Percentiles rank a stretch among this genome's conserved stretches.
These are phyloP conservation scores for Ormosia semicastrata DNA, from an alignment of 306 rosid species.

Conservation along the genomic window DNA sequence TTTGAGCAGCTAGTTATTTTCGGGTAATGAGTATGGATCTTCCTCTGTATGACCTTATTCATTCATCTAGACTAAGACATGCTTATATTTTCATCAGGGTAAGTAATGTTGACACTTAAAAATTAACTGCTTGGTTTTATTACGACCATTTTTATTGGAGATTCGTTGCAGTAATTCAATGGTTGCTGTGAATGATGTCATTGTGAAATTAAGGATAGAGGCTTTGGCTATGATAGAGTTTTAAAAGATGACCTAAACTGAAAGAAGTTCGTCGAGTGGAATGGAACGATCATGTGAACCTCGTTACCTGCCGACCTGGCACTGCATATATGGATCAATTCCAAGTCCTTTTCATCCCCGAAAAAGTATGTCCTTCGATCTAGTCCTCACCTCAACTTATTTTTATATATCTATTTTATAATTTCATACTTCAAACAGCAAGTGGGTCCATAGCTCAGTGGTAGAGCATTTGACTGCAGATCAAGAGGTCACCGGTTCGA, in stretches of 20 bases:
- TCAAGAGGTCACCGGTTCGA: constrained; percentile 76
- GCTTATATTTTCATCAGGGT: neutral
- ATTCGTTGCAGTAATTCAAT: neutral
- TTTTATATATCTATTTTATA: no score
- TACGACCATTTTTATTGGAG: neutral
- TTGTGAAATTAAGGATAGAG: neutral
- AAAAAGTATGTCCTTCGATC: neutral
- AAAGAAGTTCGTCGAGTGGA: neutral
- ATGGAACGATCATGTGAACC: constrained; percentile 19
- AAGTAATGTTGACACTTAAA: neutral
- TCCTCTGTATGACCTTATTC: neutral
- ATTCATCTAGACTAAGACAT: neutral
- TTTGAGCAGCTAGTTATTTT: neutral
- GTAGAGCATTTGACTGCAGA: constrained; percentile 81
- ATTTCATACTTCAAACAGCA: no score
- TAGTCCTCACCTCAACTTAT: neutral
- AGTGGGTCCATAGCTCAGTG: constrained; percentile 68
- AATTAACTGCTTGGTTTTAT: neutral
- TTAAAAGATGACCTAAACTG: neutral
- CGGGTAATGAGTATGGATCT: neutral
- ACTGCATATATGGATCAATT: constrained; percentile 12
- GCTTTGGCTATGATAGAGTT: neutral
- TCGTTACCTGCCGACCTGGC: constrained; percentile 16
- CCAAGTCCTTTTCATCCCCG: constrained; percentile 15
- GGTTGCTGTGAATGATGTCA: neutral